Percentiles rank a stretch among this genome's conserved stretches.
These are phyloP conservation scores for Sporisorium iseilematis-ciliati DNA, from an alignment of 1,284 basidiomycete species.

Conservation along the genomic window DNA sequence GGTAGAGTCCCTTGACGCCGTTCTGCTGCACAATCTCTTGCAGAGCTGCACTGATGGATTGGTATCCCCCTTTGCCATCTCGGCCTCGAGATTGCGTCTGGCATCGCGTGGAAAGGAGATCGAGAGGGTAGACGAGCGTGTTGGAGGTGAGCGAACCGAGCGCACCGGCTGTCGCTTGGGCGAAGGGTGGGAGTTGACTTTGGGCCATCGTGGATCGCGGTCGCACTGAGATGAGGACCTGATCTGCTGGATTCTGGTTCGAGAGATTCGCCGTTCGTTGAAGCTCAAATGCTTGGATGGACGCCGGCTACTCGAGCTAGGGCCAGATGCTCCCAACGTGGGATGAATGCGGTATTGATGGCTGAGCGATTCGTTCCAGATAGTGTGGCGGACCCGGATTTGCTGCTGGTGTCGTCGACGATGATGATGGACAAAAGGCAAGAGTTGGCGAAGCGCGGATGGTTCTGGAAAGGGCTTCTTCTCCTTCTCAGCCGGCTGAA, in stretches of 20 bases:
- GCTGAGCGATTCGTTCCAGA: too few relatives aligned
- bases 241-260: too few relatives aligned
- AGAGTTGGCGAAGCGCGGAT: too few relatives aligned
- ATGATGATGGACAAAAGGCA: background rate
- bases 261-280: background rate
- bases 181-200: constrained; percentile 69
- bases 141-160: constrained; percentile 71
- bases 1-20: constrained; percentile 64
- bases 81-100: constrained; percentile 65
- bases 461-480: too few relatives aligned
- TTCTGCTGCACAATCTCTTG: constrained; percentile 52
- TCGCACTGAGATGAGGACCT: too few relatives aligned
- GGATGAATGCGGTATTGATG: too few relatives aligned
- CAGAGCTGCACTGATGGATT: constrained; percentile 44
- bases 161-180: constrained; percentile 71
- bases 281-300: background rate
- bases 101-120: constrained; percentile 71
- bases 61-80: constrained; percentile 42
- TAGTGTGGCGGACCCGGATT: background rate
- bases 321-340: too few relatives aligned
- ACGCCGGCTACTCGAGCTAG: background rate
- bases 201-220: constrained; percentile 54
- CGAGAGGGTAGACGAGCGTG: constrained; percentile 72
- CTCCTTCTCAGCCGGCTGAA: too few relatives aligned
- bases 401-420: background rate